Evolutionary conservation across 495 filamentous ascomycete species (phyloP).

Genomic region (Copromyces sp.): DNA sequence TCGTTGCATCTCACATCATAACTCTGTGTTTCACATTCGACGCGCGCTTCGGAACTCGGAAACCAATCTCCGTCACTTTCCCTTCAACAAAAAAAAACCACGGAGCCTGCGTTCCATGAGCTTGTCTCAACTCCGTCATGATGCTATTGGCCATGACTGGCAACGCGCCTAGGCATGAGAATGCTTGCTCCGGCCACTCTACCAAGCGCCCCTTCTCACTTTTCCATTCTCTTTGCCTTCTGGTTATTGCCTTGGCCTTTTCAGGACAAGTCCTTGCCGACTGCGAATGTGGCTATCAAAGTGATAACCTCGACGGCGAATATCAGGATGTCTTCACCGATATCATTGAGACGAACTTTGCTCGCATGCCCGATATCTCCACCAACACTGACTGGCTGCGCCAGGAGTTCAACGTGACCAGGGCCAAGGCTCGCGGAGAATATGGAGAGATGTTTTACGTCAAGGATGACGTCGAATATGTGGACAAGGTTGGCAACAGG

Average conservation of each 20-base stretch:
- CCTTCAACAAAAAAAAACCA: background rate
- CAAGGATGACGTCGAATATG: constrained; percentile 45
- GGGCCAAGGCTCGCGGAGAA: constrained; percentile 42
- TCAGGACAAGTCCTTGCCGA: constrained; percentile 25
- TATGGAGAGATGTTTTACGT: constrained; percentile 53
- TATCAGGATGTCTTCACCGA: constrained; percentile 51
- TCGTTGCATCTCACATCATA: background rate
- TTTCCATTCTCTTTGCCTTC: constrained; percentile 5
- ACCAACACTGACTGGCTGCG: constrained; percentile 47
- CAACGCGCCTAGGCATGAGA: background rate
- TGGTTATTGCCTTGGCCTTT: constrained; percentile 9
- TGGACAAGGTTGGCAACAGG: background rate
- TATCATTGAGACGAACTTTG: constrained; percentile 58
- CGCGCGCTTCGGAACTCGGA: constrained; percentile 2
- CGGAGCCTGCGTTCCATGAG: background rate
- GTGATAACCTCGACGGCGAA: constrained; percentile 21
- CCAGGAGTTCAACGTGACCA: constrained; percentile 54
- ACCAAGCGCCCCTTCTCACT: background rate
- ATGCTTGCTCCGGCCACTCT: background rate
- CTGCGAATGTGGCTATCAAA: constrained; percentile 64
- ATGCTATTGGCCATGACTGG: background rate
- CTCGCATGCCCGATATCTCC: constrained; percentile 39
- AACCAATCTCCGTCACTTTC: background rate
- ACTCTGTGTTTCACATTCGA: background rate
- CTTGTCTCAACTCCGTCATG: background rate